These are phyloP conservation scores for Cordyceps tenuipes DNA, from an alignment of 2,329 filamentous ascomycete species.

Conservation along the genomic window DNA sequence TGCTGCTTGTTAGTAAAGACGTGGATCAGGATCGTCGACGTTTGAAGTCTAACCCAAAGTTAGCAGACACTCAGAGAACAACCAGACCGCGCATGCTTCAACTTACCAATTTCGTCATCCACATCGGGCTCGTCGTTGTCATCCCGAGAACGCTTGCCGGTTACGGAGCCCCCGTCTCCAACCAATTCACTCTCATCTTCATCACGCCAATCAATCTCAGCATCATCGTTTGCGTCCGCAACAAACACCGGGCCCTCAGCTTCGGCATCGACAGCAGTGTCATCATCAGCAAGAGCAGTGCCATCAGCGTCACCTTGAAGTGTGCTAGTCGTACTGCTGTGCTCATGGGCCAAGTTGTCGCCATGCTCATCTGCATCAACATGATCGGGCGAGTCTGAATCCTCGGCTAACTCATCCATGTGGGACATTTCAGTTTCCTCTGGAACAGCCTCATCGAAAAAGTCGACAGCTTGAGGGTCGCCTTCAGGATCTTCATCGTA, in stretches of 20 bases:
- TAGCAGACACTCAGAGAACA: conserved; percentile 17
- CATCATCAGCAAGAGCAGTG: conserved; percentile 16
- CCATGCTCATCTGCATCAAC: conserved; percentile 15
- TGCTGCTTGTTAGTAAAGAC: conserved; percentile 8
- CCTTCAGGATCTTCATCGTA: conserved; percentile 12
- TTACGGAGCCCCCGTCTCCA: conserved; percentile 15
- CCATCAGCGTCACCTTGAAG: conserved; percentile 25
- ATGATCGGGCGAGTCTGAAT: conserved; percentile 15
- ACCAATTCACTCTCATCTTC: conserved; percentile 19
- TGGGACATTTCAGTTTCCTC: conserved; percentile 11
- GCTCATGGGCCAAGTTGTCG: conserved; percentile 15
- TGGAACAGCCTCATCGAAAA: conserved; percentile 14
- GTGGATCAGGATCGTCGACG: conserved; percentile 35
- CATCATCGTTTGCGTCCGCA: conserved; percentile 16
- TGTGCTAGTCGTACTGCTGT: conserved; percentile 24
- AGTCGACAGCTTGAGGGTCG: conserved; percentile 12
- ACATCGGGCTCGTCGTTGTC: conserved; percentile 22
- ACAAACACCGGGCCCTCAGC: conserved; percentile 16
- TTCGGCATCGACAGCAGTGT: conserved; percentile 16
- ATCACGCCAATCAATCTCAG: conserved; percentile 25
- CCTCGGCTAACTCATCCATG: background rate
- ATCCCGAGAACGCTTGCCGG: conserved; percentile 23
- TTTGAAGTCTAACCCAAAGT: conserved; percentile 37
- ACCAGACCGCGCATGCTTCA: background rate
- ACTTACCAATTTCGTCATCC: conserved; percentile 27